Conservation (phyloP, 176 grass and related monocot genomes). For the Lolium multiflorum region DNA sequence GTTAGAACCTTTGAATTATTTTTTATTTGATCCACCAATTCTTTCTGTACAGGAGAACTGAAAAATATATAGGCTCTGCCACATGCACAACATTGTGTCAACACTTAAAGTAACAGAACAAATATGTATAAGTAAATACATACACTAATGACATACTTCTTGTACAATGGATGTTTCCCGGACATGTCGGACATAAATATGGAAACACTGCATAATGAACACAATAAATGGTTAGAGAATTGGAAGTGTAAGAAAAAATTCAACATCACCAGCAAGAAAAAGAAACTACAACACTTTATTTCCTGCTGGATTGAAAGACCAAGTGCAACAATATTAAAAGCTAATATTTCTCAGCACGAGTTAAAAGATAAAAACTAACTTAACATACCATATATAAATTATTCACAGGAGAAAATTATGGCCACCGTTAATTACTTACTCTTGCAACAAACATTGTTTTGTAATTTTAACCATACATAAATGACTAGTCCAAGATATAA, state of each 20-base stretch:
- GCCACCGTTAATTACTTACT: not conserved
- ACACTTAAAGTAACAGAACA: constrained; percentile 17
- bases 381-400: not conserved
- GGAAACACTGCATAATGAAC: constrained; percentile 58
- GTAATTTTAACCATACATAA: constrained; percentile 8
- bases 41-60: constrained; percentile 69
- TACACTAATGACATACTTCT: constrained; percentile 70
- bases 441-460: not conserved
- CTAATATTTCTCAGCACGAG: not conserved
- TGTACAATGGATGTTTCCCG: constrained; percentile 81
- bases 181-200: constrained; percentile 91
- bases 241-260: constrained; percentile 13
- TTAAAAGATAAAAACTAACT: constrained; percentile 16
- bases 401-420: not conserved
- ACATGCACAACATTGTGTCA: constrained; percentile 24
- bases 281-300: constrained; percentile 10
- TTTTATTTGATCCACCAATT: constrained; percentile 71
- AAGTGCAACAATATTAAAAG: constrained; percentile 8
- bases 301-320: not conserved
- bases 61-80: constrained; percentile 84
- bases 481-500: not conserved
- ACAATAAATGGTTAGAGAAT: constrained; percentile 40
- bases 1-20: constrained; percentile 66
- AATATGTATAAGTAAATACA: constrained; percentile 32
- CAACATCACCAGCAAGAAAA: constrained; percentile 21